Evolutionary conservation across 1,284 basidiomycete species (phyloP).

Genomic region (Moesziomyces sp.): DNA sequence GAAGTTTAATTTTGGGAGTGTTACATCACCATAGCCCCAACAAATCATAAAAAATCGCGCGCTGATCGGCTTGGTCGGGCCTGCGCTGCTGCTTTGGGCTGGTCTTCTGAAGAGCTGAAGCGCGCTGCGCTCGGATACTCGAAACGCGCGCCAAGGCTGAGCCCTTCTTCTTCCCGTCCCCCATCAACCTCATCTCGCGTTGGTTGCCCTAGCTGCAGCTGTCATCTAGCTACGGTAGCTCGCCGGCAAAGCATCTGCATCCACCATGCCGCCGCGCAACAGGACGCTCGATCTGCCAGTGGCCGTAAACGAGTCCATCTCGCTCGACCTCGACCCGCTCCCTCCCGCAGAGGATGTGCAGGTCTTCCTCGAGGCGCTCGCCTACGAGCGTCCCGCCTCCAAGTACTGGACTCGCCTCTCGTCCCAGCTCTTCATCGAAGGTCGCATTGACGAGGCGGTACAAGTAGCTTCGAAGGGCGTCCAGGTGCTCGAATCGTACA

Average conservation of each 20-base stretch:
- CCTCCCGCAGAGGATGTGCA: conserved; percentile 57
- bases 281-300: conserved; percentile 58
- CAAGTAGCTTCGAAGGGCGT: conserved; percentile 49
- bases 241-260: not conserved
- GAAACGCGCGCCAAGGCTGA: no score
- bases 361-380: conserved; percentile 58
- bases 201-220: no score
- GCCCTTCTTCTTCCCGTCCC: no score
- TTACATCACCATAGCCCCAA: no score
- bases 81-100: no score
- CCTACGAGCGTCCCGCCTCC: conserved; percentile 53
- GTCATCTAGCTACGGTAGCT: not conserved
- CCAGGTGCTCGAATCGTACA: conserved; percentile 45
- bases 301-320: conserved; percentile 57
- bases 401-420: conserved; percentile 60
- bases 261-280: conserved; percentile 41
- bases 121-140: no score
- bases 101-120: no score
- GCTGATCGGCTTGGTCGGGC: no score
- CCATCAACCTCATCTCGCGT: no score
- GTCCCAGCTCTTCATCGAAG: conserved; percentile 51
- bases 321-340: conserved; percentile 58
- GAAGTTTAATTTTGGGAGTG: no score
- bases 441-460: conserved; percentile 48
- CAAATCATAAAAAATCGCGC: no score